Evolutionary conservation across 768 basidiomycete genomes (phyloP).

Genomic region (Podaxis carcinomalis): DNA sequence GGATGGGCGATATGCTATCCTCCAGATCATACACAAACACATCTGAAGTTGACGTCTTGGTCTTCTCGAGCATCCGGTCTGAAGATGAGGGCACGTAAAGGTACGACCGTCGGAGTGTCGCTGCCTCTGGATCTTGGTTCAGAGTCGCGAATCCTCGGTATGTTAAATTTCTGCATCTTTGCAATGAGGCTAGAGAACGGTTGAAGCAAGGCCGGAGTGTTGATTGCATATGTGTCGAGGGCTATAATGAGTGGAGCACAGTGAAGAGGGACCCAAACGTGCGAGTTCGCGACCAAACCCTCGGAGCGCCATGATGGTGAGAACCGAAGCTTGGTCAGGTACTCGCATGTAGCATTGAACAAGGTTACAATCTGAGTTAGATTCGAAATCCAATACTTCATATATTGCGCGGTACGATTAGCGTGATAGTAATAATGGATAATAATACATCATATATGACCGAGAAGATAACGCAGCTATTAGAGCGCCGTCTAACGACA

Average conservation of each 20-base stretch:
- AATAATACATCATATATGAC: neutral
- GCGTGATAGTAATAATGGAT: neutral
- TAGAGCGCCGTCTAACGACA: too few species aligned
- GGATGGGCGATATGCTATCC: conserved; percentile 73
- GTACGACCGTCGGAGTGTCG: conserved; percentile 47
- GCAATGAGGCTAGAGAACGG: neutral
- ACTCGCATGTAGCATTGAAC: too few species aligned
- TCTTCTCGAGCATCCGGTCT: conserved; percentile 79
- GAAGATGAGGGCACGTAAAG: conserved; percentile 82
- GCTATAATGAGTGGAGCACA: neutral
- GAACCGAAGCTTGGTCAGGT: neutral
- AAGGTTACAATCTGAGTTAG: neutral
- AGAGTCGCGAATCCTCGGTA: neutral
- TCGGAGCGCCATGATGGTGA: neutral
- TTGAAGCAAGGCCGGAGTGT: neutral
- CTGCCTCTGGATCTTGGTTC: neutral
- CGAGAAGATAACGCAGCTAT: neutral
- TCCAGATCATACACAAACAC: conserved; percentile 86
- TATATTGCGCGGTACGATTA: neutral
- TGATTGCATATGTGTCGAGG: neutral
- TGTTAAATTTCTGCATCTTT: neutral
- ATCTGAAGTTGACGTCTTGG: conserved; percentile 59
- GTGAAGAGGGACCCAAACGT: neutral
- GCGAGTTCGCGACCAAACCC: neutral
- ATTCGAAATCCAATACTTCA: neutral